A percentile compares a stretch with the other conserved stretches of the same genome.
Conservation (phyloP, 148 eudicot genomes). For the Arbutus unedo region DNA sequence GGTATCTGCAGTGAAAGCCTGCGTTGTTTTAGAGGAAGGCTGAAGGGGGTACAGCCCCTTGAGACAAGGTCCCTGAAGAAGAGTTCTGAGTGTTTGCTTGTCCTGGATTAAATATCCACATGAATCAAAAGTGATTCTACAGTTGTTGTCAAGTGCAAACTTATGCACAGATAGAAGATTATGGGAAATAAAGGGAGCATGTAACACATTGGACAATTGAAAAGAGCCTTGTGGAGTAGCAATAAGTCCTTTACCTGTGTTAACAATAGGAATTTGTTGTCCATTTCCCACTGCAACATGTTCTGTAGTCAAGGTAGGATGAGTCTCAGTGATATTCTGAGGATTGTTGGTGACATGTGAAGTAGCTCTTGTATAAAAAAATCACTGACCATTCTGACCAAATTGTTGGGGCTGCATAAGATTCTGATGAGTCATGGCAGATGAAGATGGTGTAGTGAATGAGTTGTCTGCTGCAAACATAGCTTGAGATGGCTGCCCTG, state of each 20-base stretch:
- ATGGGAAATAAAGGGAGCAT: neutral
- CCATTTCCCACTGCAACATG: neutral
- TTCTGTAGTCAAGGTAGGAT: rapidly evolving
- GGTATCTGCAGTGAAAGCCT: neutral
- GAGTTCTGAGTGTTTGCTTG: neutral
- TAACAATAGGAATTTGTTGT: neutral
- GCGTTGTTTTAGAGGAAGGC: neutral
- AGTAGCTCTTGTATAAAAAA: no score
- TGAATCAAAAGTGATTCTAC: no score
- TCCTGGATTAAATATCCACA: neutral
- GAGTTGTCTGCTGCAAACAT: no score
- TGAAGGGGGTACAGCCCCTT: neutral
- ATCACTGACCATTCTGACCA: no score
- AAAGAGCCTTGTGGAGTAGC: neutral
- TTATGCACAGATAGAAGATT: no score
- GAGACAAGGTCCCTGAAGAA: neutral
- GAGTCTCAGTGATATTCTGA: no score
- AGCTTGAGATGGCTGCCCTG: no score
- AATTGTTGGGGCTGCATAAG: no score
- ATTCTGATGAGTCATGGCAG: neutral
- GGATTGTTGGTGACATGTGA: no score
- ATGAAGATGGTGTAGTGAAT: no score
- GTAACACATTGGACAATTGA: neutral
- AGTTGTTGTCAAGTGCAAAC: no score
- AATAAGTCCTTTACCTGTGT: neutral